Conservation (phyloP, 2,329 filamentous ascomycete genomes). For the Fusarium virguliforme region DNA sequence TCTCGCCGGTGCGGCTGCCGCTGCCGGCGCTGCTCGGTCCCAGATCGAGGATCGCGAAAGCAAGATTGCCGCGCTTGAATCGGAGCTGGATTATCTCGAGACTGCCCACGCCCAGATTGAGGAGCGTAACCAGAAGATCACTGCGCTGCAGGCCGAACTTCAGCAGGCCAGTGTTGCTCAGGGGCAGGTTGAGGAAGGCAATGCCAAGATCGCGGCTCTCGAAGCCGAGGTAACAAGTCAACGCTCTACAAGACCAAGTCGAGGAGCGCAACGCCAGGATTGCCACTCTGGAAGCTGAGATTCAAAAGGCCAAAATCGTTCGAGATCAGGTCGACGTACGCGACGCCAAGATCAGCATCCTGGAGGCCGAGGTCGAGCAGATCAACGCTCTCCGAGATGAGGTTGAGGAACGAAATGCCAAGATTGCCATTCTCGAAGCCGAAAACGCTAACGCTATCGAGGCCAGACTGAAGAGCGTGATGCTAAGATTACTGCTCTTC, state of each 20-base stretch:
- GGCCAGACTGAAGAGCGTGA: constrained; percentile 42
- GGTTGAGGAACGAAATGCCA: constrained; percentile 37
- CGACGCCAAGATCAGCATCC: constrained; percentile 59
- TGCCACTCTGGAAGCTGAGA: constrained; percentile 51
- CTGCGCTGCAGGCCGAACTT: constrained; percentile 57
- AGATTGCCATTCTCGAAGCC: constrained; percentile 32
- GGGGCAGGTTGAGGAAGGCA: constrained; percentile 44
- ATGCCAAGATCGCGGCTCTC: constrained; percentile 40
- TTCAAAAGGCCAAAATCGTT: constrained; percentile 48
- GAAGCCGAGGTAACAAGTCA: constrained; percentile 27
- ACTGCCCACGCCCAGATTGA: constrained; percentile 49
- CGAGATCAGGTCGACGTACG: constrained; percentile 53
- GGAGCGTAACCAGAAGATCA: constrained; percentile 59
- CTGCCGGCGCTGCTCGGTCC: constrained; percentile 30
- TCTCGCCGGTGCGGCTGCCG: constrained; percentile 36
- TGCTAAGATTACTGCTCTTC: constrained; percentile 42
- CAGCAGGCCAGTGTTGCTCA: constrained; percentile 30
- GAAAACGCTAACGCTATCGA: constrained; percentile 34
- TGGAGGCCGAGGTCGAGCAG: constrained; percentile 57
- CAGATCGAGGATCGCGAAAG: constrained; percentile 46
- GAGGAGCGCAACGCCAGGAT: constrained; percentile 42
- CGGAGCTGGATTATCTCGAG: constrained; percentile 39
- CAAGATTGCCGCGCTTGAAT: constrained; percentile 43
- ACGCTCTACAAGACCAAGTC: constrained; percentile 23
- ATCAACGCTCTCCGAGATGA: constrained; percentile 23